Base-by-base conservation (phyloP, 805 yeast genomes). In the Myxozyma neotropica region DNA sequence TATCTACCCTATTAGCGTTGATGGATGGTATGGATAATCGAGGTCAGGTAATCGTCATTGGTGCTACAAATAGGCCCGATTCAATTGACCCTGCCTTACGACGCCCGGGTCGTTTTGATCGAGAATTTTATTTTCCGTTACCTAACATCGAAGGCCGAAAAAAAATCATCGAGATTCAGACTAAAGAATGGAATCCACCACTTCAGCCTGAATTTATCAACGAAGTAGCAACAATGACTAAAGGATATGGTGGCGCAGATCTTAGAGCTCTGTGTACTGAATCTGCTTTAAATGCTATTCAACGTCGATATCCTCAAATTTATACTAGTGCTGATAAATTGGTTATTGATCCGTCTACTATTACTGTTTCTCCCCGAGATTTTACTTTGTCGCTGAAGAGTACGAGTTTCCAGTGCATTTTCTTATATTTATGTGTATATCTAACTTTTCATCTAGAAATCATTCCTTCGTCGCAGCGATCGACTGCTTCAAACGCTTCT, bases 11-110 rank as follows among this genome's bases (percentile, higher is more conserved):
- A 69, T 81, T 94, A 64, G 98, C 99, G 0, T 77, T 94, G 53
- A 94, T 94, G 99, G 99, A 94, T 73, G 99, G 99, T 68, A 94
- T 94, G 98, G 98, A 93, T 72, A 91, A 91, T 67, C 83, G 98
- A 72, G 99, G 99, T 6, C 98, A 94, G 72, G 98, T 94, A 19
- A 93, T 94, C 65, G 97, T 94, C 1, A 92, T 94, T 67, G 99
- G 99, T 59, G 99, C 99, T 0, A 94, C 99, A 0, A 94, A 94
- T 74, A 79, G 99, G 70, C 99, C 99, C 0, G 98, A 94, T 74
- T 88, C 97, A 0, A 89, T 94, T n/a, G 99, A 94, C 74, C 97
- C 99, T 1, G 99, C 99, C 0, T 78, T 94, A 59, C 82, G 99
- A 70, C 82, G 99, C 68, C 99, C 99, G 0, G 99, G 99, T 1